Conservation (phyloP, 2,329 filamentous ascomycete species). For the Kalaharituber pfeilii region DNA sequence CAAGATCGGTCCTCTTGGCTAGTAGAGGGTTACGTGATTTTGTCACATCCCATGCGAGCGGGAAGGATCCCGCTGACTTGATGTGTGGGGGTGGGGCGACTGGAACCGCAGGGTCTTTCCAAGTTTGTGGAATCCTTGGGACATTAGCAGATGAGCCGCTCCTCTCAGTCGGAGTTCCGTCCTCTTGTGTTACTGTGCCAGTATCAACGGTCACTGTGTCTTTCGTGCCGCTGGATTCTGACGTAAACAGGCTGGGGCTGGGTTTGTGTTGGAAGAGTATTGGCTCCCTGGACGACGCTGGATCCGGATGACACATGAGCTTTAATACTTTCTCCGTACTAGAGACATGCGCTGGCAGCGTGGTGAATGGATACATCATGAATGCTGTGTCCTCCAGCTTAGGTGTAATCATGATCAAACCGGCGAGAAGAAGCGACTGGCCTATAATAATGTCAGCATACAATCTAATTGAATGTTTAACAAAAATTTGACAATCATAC, state of each 20-base stretch:
- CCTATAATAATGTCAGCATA: constrained; percentile 26
- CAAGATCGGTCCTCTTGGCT: constrained; percentile 44
- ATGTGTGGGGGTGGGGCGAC: constrained; percentile 28
- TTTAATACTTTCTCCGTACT: constrained; percentile 60
- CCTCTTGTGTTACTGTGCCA: not conserved
- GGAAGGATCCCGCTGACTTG: constrained; percentile 54
- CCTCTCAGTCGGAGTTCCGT: constrained; percentile 27
- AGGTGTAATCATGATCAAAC: constrained; percentile 75
- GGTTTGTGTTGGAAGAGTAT: not conserved
- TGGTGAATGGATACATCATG: constrained; percentile 73
- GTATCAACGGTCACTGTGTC: constrained; percentile 28
- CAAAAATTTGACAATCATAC: constrained; percentile 5
- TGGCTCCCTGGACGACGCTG: not conserved
- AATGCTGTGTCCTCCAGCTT: constrained; percentile 46
- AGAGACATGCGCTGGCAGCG: constrained; percentile 59
- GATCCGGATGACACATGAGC: constrained; percentile 32
- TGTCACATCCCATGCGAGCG: constrained; percentile 68
- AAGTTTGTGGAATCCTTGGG: constrained; percentile 24
- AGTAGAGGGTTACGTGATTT: constrained; percentile 50
- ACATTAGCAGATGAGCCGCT: constrained; percentile 45
- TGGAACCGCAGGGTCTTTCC: constrained; percentile 2
- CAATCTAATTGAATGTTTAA: not conserved
- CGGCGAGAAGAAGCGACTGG: constrained; percentile 68
- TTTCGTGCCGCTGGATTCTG: not conserved
- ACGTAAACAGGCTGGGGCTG: not conserved